Percentiles rank a stretch among this genome's conserved stretches.
phyloP scores from a whole-genome alignment of 768 basidiomycete species.

The Clitopilus hobsonii region DNA sequence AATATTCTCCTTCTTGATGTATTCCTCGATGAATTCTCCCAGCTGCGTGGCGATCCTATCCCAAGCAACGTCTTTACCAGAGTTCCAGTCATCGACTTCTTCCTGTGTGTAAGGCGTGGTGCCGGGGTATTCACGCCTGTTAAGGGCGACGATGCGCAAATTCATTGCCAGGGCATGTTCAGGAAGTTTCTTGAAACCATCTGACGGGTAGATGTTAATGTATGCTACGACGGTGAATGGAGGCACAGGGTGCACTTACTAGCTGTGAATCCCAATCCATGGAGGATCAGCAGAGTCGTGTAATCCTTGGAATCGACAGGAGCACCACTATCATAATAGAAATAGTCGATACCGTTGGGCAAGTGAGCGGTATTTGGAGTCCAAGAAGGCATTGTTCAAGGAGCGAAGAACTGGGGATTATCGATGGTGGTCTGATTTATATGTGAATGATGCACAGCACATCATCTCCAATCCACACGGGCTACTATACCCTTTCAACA shows the following conservation, averaged over 20 bases:
- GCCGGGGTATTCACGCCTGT: conserved; percentile 30
- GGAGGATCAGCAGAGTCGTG: conserved; percentile 28
- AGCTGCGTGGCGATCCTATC: conserved; percentile 21
- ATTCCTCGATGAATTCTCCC: conserved; percentile 22
- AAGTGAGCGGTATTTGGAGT: conserved; percentile 13
- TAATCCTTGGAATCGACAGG: conserved; percentile 22
- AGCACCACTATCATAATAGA: conserved; percentile 29
- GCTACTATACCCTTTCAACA: no score
- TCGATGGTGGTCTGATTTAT: neutral
- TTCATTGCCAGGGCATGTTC: conserved; percentile 15
- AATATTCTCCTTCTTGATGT: conserved; percentile 20
- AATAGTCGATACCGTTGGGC: conserved; percentile 21
- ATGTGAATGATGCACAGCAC: neutral
- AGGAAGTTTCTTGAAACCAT: conserved; percentile 15
- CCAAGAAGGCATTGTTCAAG: neutral
- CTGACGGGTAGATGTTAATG: conserved; percentile 2
- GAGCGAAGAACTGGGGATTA: neutral
- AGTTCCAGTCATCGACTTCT: conserved; percentile 24
- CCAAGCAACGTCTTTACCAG: conserved; percentile 20
- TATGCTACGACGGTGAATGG: neutral
- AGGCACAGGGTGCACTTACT: conserved; percentile 19
- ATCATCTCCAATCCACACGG: no score
- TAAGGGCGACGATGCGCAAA: conserved; percentile 22
- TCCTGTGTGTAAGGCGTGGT: conserved; percentile 25
- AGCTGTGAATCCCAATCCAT: conserved; percentile 29